Percentiles rank a stretch among this genome's conserved stretches.
phyloP scores from a whole-genome alignment of 495 filamentous ascomycete species.

The Lophiostoma macrostomum region DNA sequence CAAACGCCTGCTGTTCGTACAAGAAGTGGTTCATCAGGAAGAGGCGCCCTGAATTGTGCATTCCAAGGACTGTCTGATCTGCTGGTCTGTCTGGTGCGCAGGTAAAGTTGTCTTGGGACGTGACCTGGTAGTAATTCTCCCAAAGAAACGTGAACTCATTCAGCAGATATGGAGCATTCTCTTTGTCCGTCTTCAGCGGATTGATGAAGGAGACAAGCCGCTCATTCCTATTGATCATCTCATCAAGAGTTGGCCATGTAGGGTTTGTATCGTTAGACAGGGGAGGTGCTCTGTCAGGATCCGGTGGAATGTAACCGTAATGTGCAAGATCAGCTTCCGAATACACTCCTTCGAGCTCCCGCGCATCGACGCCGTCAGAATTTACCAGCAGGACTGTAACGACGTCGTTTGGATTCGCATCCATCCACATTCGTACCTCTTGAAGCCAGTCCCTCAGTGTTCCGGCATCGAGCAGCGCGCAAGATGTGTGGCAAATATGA shows the following conservation, averaged over 20 bases:
- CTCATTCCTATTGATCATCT: conserved; percentile 33
- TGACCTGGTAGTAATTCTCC: conserved; percentile 39
- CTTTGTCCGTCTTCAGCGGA: conserved; percentile 16
- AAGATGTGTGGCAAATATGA: conserved; percentile 40
- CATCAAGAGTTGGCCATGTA: conserved; percentile 38
- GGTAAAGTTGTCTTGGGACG: conserved; percentile 31
- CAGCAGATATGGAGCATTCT: conserved; percentile 39
- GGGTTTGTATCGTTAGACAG: conserved; percentile 45
- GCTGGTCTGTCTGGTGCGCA: conserved; percentile 14
- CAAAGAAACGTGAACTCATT: conserved; percentile 41
- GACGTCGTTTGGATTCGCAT: conserved; percentile 38
- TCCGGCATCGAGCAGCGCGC: conserved; percentile 38
- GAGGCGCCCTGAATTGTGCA: conserved; percentile 23
- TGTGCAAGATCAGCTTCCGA: conserved; percentile 31
- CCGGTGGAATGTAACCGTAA: conserved; percentile 33
- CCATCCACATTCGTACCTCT: conserved; percentile 39
- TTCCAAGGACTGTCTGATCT: neutral
- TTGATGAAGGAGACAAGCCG: conserved; percentile 39
- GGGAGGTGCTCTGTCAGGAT: conserved; percentile 36
- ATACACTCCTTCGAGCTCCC: conserved; percentile 31
- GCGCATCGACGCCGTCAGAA: conserved; percentile 19
- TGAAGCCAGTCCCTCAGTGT: conserved; percentile 34
- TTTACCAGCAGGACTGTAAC: conserved; percentile 42
- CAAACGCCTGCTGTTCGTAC: conserved; percentile 31
- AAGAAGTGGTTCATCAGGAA: conserved; percentile 43